phyloP scores from a whole-genome alignment of 164 flowering plant genomes.

The Protea cynaroides region DNA sequence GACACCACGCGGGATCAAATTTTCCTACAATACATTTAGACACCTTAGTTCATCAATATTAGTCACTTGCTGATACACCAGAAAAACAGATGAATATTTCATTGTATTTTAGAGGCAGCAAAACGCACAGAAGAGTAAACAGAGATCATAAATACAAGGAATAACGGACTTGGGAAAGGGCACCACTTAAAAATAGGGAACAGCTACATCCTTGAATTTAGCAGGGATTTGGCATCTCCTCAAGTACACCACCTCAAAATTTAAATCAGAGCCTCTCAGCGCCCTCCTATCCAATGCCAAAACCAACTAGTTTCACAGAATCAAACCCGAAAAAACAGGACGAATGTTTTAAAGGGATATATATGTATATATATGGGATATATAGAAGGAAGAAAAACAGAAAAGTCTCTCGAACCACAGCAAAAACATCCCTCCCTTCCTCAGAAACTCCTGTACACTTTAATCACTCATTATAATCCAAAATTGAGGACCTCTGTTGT shows the following conservation, averaged over 20 bases:
- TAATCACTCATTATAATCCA: constrained; percentile 2
- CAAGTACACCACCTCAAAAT: background rate
- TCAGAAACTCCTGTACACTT: constrained; percentile 23
- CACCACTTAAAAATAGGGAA: no score
- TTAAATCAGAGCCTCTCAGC: no score
- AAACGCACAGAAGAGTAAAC: no score
- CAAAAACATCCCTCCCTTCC: constrained; percentile 6
- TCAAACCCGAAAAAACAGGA: background rate
- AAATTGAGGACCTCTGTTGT: constrained; percentile 9
- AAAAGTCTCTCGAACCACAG: constrained; percentile 13
- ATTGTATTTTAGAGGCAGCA: no score
- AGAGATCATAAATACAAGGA: no score
- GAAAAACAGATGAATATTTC: no score
- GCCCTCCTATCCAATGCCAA: background rate
- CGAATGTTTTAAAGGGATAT: background rate
- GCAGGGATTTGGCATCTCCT: background rate
- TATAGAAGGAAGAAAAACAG: background rate
- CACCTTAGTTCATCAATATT: no score
- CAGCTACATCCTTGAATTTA: no score
- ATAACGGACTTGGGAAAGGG: no score
- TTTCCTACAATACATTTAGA: no score
- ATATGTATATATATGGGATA: background rate
- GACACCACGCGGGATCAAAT: no score
- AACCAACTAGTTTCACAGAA: background rate
- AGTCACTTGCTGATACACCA: no score